Evolutionary conservation across 2,329 filamentous ascomycete species (phyloP).

Genomic region (Zymoseptoria passerinii): DNA sequence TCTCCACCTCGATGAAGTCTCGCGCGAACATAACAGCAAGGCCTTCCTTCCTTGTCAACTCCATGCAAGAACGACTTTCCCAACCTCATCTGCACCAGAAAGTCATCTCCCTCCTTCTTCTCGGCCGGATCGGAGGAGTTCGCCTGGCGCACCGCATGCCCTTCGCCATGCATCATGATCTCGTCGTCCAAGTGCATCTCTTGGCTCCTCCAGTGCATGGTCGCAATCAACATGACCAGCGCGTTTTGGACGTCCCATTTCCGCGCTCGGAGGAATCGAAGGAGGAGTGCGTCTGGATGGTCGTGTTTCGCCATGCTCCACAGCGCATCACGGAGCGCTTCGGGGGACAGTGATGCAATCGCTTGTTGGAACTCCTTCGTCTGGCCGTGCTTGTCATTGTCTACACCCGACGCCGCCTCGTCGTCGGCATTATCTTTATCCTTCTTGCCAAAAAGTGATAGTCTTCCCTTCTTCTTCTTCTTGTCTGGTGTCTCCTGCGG

Average conservation of each 20-base stretch:
- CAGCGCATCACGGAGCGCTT: conserved; percentile 69
- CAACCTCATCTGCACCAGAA: conserved; percentile 73
- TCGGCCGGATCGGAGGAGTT: conserved; percentile 50
- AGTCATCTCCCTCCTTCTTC: conserved; percentile 66
- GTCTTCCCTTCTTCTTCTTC: conserved; percentile 67
- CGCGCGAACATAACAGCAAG: conserved; percentile 78
- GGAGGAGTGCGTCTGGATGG: conserved; percentile 74
- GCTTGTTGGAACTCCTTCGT: conserved; percentile 79
- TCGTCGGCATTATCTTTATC: conserved; percentile 35
- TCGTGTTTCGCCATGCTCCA: conserved; percentile 96
- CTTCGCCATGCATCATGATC: conserved; percentile 69
- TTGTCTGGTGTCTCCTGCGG: conserved; percentile 30
- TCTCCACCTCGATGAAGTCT: conserved; percentile 74
- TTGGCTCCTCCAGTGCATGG: conserved; percentile 78
- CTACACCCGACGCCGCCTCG: conserved; percentile 41
- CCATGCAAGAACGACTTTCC: conserved; percentile 94
- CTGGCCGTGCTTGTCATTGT: conserved; percentile 84
- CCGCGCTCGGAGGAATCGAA: conserved; percentile 78
- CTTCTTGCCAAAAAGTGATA: conserved; percentile 61
- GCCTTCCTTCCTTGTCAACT: conserved; percentile 71
- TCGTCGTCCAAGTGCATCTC: conserved; percentile 87
- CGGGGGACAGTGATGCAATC: conserved; percentile 65
- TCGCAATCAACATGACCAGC: conserved; percentile 86
- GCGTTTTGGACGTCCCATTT: conserved; percentile 96
- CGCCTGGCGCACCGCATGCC: conserved; percentile 52